Percentiles rank a stretch among this genome's conserved stretches.
Evolutionary conservation across 495 filamentous ascomycete genomes (phyloP).

Genomic region (Chaetomium tenue): DNA sequence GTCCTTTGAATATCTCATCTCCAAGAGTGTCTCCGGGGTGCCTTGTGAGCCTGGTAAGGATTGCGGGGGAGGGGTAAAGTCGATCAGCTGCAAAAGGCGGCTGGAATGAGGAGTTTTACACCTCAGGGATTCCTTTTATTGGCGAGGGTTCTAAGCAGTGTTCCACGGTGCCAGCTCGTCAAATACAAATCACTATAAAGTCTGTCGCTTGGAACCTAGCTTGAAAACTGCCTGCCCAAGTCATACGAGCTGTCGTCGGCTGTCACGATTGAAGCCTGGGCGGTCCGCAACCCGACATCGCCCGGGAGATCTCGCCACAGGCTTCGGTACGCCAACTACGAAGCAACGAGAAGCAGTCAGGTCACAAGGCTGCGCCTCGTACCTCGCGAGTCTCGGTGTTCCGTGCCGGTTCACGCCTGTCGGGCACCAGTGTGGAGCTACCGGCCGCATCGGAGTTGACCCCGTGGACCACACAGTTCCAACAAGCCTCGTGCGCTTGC

Average conservation of each 20-base stretch:
- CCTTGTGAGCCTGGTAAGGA: not conserved
- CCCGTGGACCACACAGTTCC: slow-evolving; percentile 16
- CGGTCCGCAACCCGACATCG: not conserved
- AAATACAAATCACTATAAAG: too few species aligned
- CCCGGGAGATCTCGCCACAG: not conserved
- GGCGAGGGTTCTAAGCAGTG: not conserved
- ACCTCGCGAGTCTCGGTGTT: not conserved
- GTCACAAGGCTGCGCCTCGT: slow-evolving; percentile 22
- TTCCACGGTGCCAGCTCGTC: too few species aligned
- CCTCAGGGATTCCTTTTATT: not conserved
- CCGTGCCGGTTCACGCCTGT: not conserved
- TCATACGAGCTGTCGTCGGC: not conserved
- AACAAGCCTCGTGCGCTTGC: slow-evolving; percentile 11
- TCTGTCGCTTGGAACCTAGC: not conserved
- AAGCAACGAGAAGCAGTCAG: slow-evolving; percentile 6
- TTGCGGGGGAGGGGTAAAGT: slow-evolving; percentile 22
- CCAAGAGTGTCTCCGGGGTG: too few species aligned
- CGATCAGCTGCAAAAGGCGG: slow-evolving; percentile 15
- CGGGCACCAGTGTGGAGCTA: slow-evolving; percentile 18
- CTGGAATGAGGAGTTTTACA: slow-evolving; percentile 6
- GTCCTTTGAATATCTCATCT: too few species aligned
- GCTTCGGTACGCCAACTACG: not conserved
- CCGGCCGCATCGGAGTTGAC: slow-evolving; percentile 3
- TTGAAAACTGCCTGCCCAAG: not conserved
- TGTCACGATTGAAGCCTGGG: not conserved